Percentiles rank a stretch among this genome's conserved stretches.
Evolutionary conservation across 768 basidiomycete species (phyloP).

Genomic region (Gloeopeniophorella convolvens): DNA sequence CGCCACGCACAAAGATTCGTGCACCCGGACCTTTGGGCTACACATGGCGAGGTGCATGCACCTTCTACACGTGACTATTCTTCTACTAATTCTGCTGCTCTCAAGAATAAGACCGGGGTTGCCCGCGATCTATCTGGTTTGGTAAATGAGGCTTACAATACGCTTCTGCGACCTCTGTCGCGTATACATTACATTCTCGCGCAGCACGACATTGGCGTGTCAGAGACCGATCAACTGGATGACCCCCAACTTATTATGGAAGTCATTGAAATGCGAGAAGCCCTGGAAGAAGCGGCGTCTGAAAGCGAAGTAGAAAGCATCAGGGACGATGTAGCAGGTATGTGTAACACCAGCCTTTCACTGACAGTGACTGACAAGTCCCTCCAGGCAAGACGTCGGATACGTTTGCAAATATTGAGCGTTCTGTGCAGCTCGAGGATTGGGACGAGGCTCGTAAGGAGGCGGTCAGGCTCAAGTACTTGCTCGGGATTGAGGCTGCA

Average conservation of each 20-base stretch:
- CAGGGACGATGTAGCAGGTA: slow-evolving; percentile 49
- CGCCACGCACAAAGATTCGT: slow-evolving; percentile 65
- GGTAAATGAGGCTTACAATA: slow-evolving; percentile 79
- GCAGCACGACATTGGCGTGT: slow-evolving; percentile 47
- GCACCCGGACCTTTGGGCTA: slow-evolving; percentile 85
- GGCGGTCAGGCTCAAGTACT: slow-evolving; percentile 68
- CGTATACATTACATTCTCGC: slow-evolving; percentile 79
- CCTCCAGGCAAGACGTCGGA: slow-evolving; percentile 45
- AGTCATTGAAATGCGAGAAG: slow-evolving; percentile 75
- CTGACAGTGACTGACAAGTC: neutral
- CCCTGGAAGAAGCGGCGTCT: slow-evolving; percentile 57
- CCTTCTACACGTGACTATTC: neutral
- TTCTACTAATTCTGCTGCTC: neutral
- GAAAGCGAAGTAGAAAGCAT: slow-evolving; percentile 45
- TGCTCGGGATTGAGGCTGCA: slow-evolving; percentile 56
- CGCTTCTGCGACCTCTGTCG: slow-evolving; percentile 61
- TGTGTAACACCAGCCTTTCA: slow-evolving; percentile 18
- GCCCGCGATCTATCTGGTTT: slow-evolving; percentile 65
- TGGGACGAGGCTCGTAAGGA: slow-evolving; percentile 53
- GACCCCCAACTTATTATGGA: slow-evolving; percentile 67
- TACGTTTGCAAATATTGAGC: slow-evolving; percentile 41
- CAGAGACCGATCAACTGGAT: slow-evolving; percentile 66
- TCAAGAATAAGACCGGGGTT: slow-evolving; percentile 47
- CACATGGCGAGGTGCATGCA: slow-evolving; percentile 48
- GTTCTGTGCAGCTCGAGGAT: slow-evolving; percentile 42